These are phyloP conservation scores for Claviceps fusiformis DNA, from an alignment of 2,329 filamentous ascomycete species.

Conservation along the genomic window DNA sequence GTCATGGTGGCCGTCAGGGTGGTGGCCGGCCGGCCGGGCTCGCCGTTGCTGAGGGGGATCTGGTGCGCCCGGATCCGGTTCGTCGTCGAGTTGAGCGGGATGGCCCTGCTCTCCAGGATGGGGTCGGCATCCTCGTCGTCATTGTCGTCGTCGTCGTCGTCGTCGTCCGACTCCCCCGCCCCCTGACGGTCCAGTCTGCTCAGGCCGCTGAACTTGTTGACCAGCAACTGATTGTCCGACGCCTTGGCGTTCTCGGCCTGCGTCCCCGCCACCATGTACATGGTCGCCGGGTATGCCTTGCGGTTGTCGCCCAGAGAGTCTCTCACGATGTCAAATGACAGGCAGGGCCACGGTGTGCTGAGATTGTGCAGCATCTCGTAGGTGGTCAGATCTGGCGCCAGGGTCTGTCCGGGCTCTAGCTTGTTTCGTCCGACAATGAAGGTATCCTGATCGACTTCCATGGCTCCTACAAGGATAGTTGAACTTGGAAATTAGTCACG, in stretches of 20 bases:
- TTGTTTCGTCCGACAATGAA: conserved; percentile 94
- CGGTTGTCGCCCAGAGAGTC: conserved; percentile 80
- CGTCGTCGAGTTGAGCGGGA: conserved; percentile 74
- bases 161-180: conserved; percentile 48
- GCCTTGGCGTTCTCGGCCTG: conserved; percentile 66
- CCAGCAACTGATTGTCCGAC: conserved; percentile 84
- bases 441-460: conserved; percentile 87
- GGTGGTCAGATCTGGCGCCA: conserved; percentile 82
- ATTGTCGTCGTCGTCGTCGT: conserved; percentile 41
- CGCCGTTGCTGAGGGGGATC: conserved; percentile 58
- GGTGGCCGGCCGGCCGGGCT: conserved; percentile 57
- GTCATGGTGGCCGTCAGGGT: conserved; percentile 88
- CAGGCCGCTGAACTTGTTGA: conserved; percentile 90
- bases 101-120: conserved; percentile 83
- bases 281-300: conserved; percentile 85
- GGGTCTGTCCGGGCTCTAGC: conserved; percentile 77
- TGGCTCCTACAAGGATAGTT: conserved; percentile 32
- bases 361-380: conserved; percentile 97
- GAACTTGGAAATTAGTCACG: neutral
- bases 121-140: conserved; percentile 73
- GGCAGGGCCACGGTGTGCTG: conserved; percentile 89
- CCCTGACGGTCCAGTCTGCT: conserved; percentile 67
- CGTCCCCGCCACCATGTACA: conserved; percentile 89
- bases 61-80: conserved; percentile 89
- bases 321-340: conserved; percentile 85